These are phyloP conservation scores for Chenopodium suecicum DNA, from an alignment of 148 eudicot species.

Conservation along the genomic window DNA sequence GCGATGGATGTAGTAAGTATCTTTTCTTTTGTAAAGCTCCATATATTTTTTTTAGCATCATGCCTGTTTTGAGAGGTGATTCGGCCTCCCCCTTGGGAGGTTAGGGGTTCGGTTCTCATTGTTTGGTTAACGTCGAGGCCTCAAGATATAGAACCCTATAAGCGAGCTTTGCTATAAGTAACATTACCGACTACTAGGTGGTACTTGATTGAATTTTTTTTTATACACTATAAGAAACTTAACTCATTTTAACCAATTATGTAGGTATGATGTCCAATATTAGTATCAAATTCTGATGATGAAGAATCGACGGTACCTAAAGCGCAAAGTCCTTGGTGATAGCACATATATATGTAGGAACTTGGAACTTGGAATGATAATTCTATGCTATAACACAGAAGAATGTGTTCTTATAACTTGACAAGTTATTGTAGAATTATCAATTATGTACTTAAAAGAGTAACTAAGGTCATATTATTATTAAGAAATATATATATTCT, in stretches of 20 bases:
- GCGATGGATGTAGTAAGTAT: constrained; percentile 32
- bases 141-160: not conserved
- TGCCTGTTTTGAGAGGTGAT: not conserved
- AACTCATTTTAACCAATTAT: not conserved
- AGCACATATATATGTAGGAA: not conserved
- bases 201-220: too few species aligned
- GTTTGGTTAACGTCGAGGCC: not conserved
- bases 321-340: not conserved
- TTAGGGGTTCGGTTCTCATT: not conserved
- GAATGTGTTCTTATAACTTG: constrained; percentile 14
- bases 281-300: not conserved
- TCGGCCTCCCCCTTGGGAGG: not conserved
- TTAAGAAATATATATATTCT: not conserved
- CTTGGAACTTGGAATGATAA: not conserved
- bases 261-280: not conserved
- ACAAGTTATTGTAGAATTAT: not conserved
- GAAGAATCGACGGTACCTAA: not conserved
- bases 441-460: not conserved
- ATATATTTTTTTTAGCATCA: not conserved
- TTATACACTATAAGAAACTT: too few species aligned
- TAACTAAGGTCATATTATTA: not conserved
- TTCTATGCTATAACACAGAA: not conserved
- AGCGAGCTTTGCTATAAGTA: not conserved
- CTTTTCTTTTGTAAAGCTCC: not conserved
- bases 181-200: not conserved